These are phyloP conservation scores for Begonia loranthoides DNA, from an alignment of 306 rosid species.

Conservation along the genomic window DNA sequence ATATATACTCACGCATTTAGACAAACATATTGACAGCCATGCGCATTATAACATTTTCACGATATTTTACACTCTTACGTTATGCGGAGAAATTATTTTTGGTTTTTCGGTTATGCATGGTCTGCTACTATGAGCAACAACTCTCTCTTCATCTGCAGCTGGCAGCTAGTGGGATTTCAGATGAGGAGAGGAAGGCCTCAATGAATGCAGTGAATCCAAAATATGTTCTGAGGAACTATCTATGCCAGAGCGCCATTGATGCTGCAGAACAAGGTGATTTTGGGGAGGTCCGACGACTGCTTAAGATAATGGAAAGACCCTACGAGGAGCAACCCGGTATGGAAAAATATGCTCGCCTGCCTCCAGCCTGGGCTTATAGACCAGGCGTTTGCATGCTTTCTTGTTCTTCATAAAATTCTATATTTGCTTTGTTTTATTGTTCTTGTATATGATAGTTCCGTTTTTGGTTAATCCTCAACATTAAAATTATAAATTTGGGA, in stretches of 20 bases:
- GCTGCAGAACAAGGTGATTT: slow-evolving; percentile 94
- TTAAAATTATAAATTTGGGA: too few relatives aligned
- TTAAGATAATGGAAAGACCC: slow-evolving; percentile 75
- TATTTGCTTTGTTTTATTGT: slow-evolving; percentile 3
- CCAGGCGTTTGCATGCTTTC: slow-evolving; percentile 99
- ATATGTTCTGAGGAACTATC: slow-evolving; percentile 80
- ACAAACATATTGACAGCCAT: too few relatives aligned
- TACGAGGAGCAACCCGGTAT: slow-evolving; percentile 95
- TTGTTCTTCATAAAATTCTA: slow-evolving; percentile 70
- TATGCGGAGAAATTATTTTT: neutral
- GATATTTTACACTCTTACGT: neutral
- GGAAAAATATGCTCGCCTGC: slow-evolving; percentile 96
- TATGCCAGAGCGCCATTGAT: slow-evolving; percentile 92
- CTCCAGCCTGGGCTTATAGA: slow-evolving; percentile 98
- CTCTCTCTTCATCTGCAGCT: slow-evolving; percentile 40
- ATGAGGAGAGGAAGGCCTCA: slow-evolving; percentile 65
- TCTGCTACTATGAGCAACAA: neutral
- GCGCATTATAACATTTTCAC: too few relatives aligned
- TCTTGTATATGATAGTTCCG: neutral
- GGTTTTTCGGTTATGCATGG: neutral
- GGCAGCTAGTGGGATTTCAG: slow-evolving; percentile 52
- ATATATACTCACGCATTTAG: too few relatives aligned
- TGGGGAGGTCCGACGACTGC: slow-evolving; percentile 63
- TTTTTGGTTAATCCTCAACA: too few relatives aligned
- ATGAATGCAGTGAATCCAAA: slow-evolving; percentile 87